Base-by-base conservation (phyloP, 2,329 filamentous ascomycete species). In the Fusarium sublunatum region DNA sequence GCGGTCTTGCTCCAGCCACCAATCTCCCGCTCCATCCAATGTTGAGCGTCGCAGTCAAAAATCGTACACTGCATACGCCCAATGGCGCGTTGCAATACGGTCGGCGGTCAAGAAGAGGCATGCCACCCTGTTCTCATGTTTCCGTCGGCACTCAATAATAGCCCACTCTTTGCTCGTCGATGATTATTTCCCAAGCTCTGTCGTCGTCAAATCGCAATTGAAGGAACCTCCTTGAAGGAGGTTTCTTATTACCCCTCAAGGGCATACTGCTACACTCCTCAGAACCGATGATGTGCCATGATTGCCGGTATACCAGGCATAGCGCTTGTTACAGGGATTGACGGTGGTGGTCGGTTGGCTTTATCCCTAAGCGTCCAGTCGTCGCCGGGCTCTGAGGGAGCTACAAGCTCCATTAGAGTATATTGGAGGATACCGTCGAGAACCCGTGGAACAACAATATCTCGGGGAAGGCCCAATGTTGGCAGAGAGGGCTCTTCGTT, bases 381-480 rank as follows among this genome's bases (percentile, higher is more conserved):
- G 52, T 76, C 74, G 31, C 76, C 75, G 2, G 74, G 65, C 40
- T 77, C 74, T 52, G 70, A 73, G 13, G 75, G 72, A 36, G 76
- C 75, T 35, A 79, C 73, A 39, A 82, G 72, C 58, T 82, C 80
- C 78, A 82, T 81, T 46, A 82, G 57, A 8, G 76, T 78, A 66
- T 85, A 84, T 51, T 80, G 77, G 39, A 84, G 65, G 22, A 78
- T 71, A 10, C 81, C 82, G 34, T 79, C 76, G 56, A 79, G 76
- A 29, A 81, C 74, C 43, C 76, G 74, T 44, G 82, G 82, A 19
- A 82, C 78, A 48, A 76, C 77, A 46, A 83, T 76, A 49, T 83
- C 80, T 62, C 70, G 73, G 12, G 77, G 75, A 35, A 70, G 60
- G 32, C 64, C 64, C 67, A 71, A 73, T 13, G 68, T 54, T 9